phyloP scores from a whole-genome alignment of 495 filamentous ascomycete genomes.

The Jackrogersella minutella region DNA sequence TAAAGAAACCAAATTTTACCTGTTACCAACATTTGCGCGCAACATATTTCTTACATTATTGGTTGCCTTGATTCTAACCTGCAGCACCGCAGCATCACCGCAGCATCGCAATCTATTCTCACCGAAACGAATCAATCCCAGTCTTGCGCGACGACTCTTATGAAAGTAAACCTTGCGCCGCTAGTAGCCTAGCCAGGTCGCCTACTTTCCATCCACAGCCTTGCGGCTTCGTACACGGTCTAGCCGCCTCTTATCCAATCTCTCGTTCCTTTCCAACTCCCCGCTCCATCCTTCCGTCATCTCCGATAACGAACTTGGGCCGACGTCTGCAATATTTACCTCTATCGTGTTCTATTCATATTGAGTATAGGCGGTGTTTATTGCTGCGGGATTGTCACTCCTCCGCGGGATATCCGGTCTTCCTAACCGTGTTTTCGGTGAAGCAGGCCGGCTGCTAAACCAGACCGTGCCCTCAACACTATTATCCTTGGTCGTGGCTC shows the following conservation, averaged over 20 bases:
- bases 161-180: conserved; percentile 19
- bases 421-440: conserved; percentile 3
- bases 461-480: conserved; percentile 7
- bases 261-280: conserved; percentile 9
- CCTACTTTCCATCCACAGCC: conserved; percentile 32
- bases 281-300: conserved; percentile 12
- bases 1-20: neutral
- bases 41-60: conserved; percentile 16
- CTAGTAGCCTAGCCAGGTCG: conserved; percentile 27
- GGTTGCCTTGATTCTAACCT: conserved; percentile 13
- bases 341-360: neutral
- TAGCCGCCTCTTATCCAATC: conserved; percentile 10
- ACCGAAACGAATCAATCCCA: conserved; percentile 30
- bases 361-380: neutral
- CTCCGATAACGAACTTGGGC: neutral
- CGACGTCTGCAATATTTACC: neutral
- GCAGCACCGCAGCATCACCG: conserved; percentile 9
- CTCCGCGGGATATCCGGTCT: neutral
- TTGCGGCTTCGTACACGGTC: conserved; percentile 28
- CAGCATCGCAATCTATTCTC: conserved; percentile 21
- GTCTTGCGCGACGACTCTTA: conserved; percentile 26
- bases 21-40: conserved; percentile 18
- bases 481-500: conserved; percentile 21
- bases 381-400: neutral
- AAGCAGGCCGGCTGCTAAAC: conserved; percentile 10